These are phyloP conservation scores for Dalbergia cochinchinensis DNA, from an alignment of 306 rosid species.

Conservation along the genomic window DNA sequence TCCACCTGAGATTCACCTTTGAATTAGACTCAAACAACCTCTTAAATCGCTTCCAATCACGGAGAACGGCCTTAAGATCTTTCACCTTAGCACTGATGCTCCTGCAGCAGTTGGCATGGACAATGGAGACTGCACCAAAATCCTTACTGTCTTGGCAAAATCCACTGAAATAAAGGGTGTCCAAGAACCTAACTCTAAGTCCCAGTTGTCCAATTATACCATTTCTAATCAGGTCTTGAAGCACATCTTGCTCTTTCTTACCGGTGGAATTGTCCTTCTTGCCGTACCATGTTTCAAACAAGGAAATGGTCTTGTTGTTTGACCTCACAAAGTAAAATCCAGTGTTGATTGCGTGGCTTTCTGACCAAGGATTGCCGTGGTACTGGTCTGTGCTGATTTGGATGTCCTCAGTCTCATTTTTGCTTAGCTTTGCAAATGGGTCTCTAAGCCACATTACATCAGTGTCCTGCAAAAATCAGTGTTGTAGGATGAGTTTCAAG, in stretches of 20 bases:
- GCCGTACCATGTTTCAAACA: constrained; percentile 73
- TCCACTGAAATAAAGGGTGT: constrained; percentile 81
- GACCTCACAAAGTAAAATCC: constrained; percentile 77
- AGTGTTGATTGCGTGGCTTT: constrained; percentile 63
- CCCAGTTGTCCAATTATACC: constrained; percentile 56
- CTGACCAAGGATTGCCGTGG: constrained; percentile 60
- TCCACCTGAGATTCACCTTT: constrained; percentile 50
- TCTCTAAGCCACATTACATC: constrained; percentile 90
- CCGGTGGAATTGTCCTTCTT: constrained; percentile 64
- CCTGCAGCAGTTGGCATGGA: constrained; percentile 88
- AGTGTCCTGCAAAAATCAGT: constrained; percentile 57
- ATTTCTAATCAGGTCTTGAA: constrained; percentile 42
- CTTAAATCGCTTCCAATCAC: constrained; percentile 77
- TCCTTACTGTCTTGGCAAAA: constrained; percentile 83
- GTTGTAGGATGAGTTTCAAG: too few species aligned
- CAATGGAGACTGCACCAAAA: constrained; percentile 59
- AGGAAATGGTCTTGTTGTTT: constrained; percentile 68
- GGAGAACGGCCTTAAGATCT: constrained; percentile 56
- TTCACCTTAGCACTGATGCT: constrained; percentile 67
- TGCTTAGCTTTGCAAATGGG: constrained; percentile 68
- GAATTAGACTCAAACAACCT: constrained; percentile 21
- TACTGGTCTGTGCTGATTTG: constrained; percentile 72
- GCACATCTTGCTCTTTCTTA: constrained; percentile 81
- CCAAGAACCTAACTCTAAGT: constrained; percentile 71
- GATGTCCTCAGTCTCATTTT: constrained; percentile 61